Conservation (phyloP, 2,329 filamentous ascomycete species). For the Clarireedia sp. region DNA sequence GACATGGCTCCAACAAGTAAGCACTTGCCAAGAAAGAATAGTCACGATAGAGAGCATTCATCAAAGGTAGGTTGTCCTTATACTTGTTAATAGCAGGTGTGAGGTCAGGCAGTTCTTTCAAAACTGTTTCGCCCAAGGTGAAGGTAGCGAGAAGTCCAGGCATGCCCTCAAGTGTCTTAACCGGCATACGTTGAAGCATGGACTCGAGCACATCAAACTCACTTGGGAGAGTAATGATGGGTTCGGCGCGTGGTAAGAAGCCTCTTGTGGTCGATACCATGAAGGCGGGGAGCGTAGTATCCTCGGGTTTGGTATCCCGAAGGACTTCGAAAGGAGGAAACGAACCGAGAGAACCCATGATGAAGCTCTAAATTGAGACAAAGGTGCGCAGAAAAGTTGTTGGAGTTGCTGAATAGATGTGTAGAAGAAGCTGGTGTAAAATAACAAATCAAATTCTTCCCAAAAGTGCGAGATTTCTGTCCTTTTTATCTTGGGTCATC, state of each 20-base stretch:
- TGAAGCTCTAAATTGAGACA: slow-evolving; percentile 7
- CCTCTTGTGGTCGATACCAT: slow-evolving; percentile 70
- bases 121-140: slow-evolving; percentile 66
- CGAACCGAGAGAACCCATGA: slow-evolving; percentile 27
- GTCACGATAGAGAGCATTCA: slow-evolving; percentile 84
- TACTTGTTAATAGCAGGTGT: slow-evolving; percentile 66
- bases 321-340: slow-evolving; percentile 48
- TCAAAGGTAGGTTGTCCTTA: slow-evolving; percentile 62
- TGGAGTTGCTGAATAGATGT: neutral
- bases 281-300: slow-evolving; percentile 61
- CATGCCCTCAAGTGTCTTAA: slow-evolving; percentile 63
- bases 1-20: slow-evolving; percentile 87
- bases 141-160: slow-evolving; percentile 71
- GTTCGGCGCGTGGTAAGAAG: slow-evolving; percentile 63
- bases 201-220: slow-evolving; percentile 68
- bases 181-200: slow-evolving; percentile 69
- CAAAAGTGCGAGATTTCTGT: slow-evolving; percentile 13
- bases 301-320: slow-evolving; percentile 52
- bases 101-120: slow-evolving; percentile 69
- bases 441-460: slow-evolving; percentile 13
- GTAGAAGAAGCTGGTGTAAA: slow-evolving; percentile 1
- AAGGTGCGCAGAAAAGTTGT: slow-evolving; percentile 3
- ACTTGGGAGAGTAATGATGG: slow-evolving; percentile 54
- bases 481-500: slow-evolving; percentile 22
- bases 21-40: slow-evolving; percentile 87